Base-by-base conservation (phyloP, 1,139 yeast genomes). In the Debaryomyces nepalensis region DNA sequence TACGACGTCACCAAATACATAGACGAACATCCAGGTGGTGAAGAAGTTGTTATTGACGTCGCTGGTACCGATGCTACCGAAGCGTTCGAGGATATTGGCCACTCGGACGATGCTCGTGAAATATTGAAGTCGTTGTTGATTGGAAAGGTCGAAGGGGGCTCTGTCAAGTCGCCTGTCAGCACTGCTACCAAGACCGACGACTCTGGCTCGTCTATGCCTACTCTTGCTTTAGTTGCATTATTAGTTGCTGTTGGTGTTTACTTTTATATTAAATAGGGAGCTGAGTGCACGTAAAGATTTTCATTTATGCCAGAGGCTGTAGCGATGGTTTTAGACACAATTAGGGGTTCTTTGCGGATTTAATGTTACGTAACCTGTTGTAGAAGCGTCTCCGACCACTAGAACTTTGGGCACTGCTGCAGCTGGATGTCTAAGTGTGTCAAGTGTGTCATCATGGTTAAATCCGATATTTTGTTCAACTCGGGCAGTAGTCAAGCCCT, bases 21-120 rank as follows among this genome's bases (percentile, higher is more conserved):
- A 48, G 97, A 91, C 59, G 98, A 93, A 73, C 99, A 93, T 70
- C 79, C 79, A 48, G 99, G 99, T 73, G 99, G 99, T 61, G 98
- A 90, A 68, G 99, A 95, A 68, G 97, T 93, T 39, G 77, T 93
- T 54, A 70, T 86, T 43, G 99, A 95, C 61, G 80, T 83, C 55
- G 98, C 93, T 46, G 99, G 99, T 52, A 73, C 75, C 44, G 99
- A 95, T 65, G 95, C 97, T 46, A 91, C 99, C 36, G 93, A 84
- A 54, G 91, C 96, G 26, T 93, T 93, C 61, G 90, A 88, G 49
- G 99, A 93, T 63, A 91, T 93, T 59, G 99, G 99, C 31, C 99
- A 93, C 69, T 90, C 98, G 30, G 97, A 91, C 53, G 97, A 91
- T 55, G 98, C 99, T 26, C 82, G 83, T 54, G 95, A 85, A 54